Conservation (phyloP, 768 basidiomycete species). For the Suillus brevipes region DNA sequence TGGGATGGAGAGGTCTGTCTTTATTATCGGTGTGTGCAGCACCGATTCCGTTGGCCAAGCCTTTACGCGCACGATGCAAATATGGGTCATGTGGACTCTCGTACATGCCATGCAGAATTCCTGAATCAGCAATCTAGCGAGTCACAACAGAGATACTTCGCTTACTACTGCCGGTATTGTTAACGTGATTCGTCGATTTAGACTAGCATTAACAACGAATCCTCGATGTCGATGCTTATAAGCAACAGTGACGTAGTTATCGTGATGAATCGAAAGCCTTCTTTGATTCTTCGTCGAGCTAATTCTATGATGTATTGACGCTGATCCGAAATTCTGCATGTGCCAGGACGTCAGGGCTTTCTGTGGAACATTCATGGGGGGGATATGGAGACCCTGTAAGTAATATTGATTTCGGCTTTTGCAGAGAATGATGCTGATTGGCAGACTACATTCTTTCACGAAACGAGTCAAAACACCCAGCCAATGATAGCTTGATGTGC, state of each 20-base stretch:
- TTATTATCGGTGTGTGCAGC: slow-evolving; percentile 21
- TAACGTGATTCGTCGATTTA: slow-evolving; percentile 4
- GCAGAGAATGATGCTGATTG: slow-evolving; percentile 20
- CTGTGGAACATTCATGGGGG: slow-evolving; percentile 24
- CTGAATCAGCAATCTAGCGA: not conserved
- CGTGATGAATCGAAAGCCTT: slow-evolving; percentile 21
- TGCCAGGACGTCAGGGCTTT: slow-evolving; percentile 31
- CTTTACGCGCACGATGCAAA: not conserved
- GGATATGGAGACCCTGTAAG: slow-evolving; percentile 11
- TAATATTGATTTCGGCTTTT: slow-evolving; percentile 23
- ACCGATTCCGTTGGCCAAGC: not conserved
- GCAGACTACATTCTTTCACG: slow-evolving; percentile 9
- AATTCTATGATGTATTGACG: slow-evolving; percentile 20
- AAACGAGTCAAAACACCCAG: not conserved
- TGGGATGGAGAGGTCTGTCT: slow-evolving; percentile 19
- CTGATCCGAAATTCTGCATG: slow-evolving; percentile 33
- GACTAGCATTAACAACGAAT: not conserved
- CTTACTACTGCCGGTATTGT: not conserved
- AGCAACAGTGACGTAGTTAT: not conserved
- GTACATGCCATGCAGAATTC: not conserved
- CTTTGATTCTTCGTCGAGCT: slow-evolving; percentile 26
- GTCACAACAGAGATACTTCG: not conserved
- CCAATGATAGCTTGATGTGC: not conserved
- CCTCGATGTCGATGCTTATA: not conserved
- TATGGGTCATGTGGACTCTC: not conserved